phyloP scores from a whole-genome alignment of 2,329 filamentous ascomycete species.

The Neospermospora avenae region DNA sequence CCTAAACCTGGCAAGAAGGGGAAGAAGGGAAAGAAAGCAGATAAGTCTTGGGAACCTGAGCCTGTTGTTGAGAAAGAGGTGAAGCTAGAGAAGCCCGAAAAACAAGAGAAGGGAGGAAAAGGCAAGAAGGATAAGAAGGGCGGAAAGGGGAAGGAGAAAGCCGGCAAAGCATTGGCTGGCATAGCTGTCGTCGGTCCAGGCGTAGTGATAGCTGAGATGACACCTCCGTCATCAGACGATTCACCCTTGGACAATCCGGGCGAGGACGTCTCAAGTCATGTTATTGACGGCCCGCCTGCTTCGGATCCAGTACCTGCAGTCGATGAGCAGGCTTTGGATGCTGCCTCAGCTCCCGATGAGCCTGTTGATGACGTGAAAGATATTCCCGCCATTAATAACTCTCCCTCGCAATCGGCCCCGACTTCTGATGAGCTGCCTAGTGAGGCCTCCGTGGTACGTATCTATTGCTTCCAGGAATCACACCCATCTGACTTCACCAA shows the following conservation, averaged over 20 bases:
- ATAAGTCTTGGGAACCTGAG: background rate
- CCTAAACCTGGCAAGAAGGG: constrained; percentile 8
- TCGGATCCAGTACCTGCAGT: background rate
- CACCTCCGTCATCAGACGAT: constrained; percentile 9
- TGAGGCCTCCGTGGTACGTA: constrained; percentile 7
- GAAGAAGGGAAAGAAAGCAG: constrained; percentile 15
- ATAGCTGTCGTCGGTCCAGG: constrained; percentile 12
- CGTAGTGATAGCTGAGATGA: constrained; percentile 4
- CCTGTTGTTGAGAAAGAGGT: background rate
- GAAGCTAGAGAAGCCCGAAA: background rate
- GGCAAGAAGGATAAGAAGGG: constrained; percentile 16
- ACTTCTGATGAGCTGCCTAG: background rate
- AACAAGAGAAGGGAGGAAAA: constrained; percentile 12
- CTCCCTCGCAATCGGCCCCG: background rate
- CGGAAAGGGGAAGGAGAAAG: constrained; percentile 11
- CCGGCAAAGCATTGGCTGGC: constrained; percentile 11
- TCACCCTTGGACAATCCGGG: constrained; percentile 8
- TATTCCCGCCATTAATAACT: background rate
- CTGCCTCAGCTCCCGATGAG: background rate
- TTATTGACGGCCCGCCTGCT: background rate
- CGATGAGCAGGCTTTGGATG: background rate
- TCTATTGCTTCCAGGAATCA: background rate
- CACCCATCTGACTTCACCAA: background rate
- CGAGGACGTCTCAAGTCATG: constrained; percentile 3
- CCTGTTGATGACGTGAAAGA: background rate